Conservation (phyloP, 306 rosid genomes). For the Cicer bijugum region DNA sequence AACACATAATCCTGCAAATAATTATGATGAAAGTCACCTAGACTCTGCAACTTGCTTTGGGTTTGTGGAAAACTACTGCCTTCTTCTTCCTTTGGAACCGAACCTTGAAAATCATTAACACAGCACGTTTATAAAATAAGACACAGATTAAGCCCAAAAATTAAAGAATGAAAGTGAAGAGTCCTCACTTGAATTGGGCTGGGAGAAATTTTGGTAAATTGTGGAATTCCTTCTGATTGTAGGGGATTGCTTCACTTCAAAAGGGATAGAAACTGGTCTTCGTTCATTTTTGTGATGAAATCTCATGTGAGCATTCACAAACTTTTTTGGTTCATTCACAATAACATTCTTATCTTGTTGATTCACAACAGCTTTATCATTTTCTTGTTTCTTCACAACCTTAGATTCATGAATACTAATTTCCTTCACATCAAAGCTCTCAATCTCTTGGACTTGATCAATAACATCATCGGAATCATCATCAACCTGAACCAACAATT, state of each 20-base stretch:
- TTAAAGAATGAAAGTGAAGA: conserved; percentile 6
- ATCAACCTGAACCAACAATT: conserved; percentile 38
- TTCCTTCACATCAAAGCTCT: conserved; percentile 70
- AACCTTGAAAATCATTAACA: conserved; percentile 1
- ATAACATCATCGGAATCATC: conserved; percentile 25
- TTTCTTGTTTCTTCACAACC: conserved; percentile 47
- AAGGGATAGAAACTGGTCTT: conserved; percentile 46
- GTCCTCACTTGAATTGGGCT: conserved; percentile 54
- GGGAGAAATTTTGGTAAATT: conserved; percentile 48
- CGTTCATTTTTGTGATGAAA: conserved; percentile 53
- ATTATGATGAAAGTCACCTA: conserved; percentile 58
- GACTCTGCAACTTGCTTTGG: conserved; percentile 77
- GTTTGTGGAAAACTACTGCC: conserved; percentile 58
- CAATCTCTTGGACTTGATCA: conserved; percentile 42
- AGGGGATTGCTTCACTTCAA: conserved; percentile 52
- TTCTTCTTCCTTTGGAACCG: conserved; percentile 54
- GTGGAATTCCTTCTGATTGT: conserved; percentile 53
- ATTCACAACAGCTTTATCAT: conserved; percentile 45
- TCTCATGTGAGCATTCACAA: conserved; percentile 46
- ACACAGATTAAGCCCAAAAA: neutral
- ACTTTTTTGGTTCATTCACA: conserved; percentile 35
- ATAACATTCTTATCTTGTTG: conserved; percentile 51
- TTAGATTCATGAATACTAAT: conserved; percentile 52
- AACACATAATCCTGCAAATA: neutral
- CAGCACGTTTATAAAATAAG: too few relatives aligned